Conservation (phyloP, 805 yeast species). For the Monosporozyma servazzii region DNA sequence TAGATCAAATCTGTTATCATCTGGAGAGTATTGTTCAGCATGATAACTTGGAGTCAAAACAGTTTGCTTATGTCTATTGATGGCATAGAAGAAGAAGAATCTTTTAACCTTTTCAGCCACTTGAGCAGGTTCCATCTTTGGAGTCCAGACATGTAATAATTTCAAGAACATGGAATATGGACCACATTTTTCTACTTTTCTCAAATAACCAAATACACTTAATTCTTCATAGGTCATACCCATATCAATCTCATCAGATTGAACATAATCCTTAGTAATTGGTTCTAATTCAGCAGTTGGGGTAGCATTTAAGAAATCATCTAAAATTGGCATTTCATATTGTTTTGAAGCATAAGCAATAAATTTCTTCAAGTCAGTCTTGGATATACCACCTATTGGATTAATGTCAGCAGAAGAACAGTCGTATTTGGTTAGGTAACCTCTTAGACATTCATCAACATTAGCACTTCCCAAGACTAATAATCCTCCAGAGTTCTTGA, state of each 20-base stretch:
- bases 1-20: conserved; percentile 91
- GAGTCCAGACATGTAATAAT: conserved; percentile 87
- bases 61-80: conserved; percentile 95
- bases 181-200: conserved; percentile 92
- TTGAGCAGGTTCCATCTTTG: conserved; percentile 68
- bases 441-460: conserved; percentile 93
- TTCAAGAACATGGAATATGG: conserved; percentile 92
- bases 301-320: conserved; percentile 76
- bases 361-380: conserved; percentile 81
- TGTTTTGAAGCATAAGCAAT: conserved; percentile 66
- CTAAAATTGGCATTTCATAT: conserved; percentile 68
- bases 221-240: conserved; percentile 96
- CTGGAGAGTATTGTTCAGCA: conserved; percentile 97
- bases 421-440: conserved; percentile 93
- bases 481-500: conserved; percentile 53
- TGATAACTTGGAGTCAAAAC: conserved; percentile 96
- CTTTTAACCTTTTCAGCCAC: conserved; percentile 87
- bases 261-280: conserved; percentile 83
- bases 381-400: conserved; percentile 98
- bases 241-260: conserved; percentile 96
- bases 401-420: conserved; percentile 95
- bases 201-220: conserved; percentile 77
- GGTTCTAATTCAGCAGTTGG: conserved; percentile 99
- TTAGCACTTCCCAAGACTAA: conserved; percentile 93
- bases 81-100: conserved; percentile 88